Conservation (phyloP, 768 basidiomycete species). For the Lactarius hengduanensis region DNA sequence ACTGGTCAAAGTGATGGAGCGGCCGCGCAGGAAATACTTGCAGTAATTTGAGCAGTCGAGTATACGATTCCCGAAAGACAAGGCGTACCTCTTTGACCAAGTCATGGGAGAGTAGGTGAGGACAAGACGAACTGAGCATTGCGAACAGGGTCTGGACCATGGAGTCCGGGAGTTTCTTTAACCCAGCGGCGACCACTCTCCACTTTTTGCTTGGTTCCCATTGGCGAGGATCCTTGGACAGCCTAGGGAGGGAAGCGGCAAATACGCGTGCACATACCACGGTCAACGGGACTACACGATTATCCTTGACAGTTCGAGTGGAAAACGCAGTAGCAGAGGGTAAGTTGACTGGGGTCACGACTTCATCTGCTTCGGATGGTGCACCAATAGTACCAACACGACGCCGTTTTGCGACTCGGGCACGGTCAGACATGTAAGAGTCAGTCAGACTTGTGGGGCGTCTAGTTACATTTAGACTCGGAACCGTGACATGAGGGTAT, state of each 20-base stretch:
- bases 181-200: constrained; percentile 36
- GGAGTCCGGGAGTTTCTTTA: constrained; percentile 52
- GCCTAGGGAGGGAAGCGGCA: constrained; percentile 42
- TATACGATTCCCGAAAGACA: not conserved
- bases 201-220: constrained; percentile 38
- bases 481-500: not conserved
- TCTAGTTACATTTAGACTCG: too few species aligned
- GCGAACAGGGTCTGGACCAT: constrained; percentile 51
- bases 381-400: constrained; percentile 44
- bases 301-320: constrained; percentile 34
- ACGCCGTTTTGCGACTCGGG: constrained; percentile 34
- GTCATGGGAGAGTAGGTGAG: constrained; percentile 51
- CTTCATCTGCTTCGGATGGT: constrained; percentile 45
- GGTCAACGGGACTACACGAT: constrained; percentile 44
- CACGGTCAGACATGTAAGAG: constrained; percentile 15
- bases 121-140: constrained; percentile 49
- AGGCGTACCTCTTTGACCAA: constrained; percentile 53
- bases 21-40: constrained; percentile 61
- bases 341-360: constrained; percentile 38
- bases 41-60: not conserved
- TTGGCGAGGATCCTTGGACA: constrained; percentile 40
- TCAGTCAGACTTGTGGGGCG: not conserved
- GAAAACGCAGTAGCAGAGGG: constrained; percentile 56
- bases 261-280: constrained; percentile 53
- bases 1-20: constrained; percentile 45